Base-by-base conservation (phyloP, 306 rosid genomes). In the Styphnolobium japonicum region DNA sequence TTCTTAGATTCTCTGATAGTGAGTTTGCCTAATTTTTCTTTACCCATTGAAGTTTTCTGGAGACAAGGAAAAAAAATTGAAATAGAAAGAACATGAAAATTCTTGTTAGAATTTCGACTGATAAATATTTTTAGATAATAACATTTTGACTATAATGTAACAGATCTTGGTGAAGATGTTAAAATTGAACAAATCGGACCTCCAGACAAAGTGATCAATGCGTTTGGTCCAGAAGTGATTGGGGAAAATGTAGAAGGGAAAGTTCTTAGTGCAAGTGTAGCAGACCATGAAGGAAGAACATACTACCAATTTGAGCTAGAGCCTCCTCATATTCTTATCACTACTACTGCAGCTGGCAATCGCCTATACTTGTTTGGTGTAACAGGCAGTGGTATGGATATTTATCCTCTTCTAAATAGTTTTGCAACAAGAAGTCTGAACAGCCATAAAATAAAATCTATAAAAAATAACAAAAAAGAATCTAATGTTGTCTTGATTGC, bases 171-270 rank as follows among this genome's bases (percentile, higher is more conserved):
- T 34, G 98, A 93, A 0, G 80, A 95, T 81, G 97, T 90, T 58
- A 95, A 71, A 62, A 95, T 95, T 42, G 98, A 95, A 86, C 53
- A 82, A 77, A 92, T 95, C 12, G 98, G 98, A 71, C 83, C 93
- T 72, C 98, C 97, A 16, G 98, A 92, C 42, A 92, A 85, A 69
- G 98, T 92, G 78, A 95, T 95, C 79, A 85, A 40, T 61, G 98
- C 98, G 0, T 95, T 95, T 76, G 98, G 98, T 67, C 98, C 98
- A 1, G 98, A 95, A 89, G 86, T 90, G 85, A 95, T 90, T 10
- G 98, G 98, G 31, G 97, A 95, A 57, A 95, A 91, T 80, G 98
- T 93, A 22, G 98, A 95, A 89, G 98, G 98, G 39, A 92, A 93
- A 84, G 98, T 95, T 74, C 71, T 90, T 7, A 86, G 89, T 39